These are phyloP conservation scores for Kazachstania taianensis DNA, from an alignment of 805 yeast species.

Conservation along the genomic window DNA sequence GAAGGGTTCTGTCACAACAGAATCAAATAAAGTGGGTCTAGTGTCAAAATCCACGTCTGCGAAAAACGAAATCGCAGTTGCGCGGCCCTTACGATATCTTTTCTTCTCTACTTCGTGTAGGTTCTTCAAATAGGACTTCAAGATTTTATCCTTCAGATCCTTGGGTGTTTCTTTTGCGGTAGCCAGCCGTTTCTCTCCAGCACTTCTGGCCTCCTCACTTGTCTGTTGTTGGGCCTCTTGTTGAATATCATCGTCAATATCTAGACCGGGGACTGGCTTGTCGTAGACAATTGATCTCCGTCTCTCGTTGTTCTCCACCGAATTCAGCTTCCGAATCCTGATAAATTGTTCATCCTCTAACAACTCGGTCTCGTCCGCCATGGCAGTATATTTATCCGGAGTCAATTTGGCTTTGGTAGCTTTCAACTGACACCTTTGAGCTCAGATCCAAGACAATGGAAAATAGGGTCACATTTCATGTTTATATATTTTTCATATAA, in stretches of 20 bases:
- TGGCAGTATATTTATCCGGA: no score
- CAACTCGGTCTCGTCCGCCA: slow-evolving; percentile 8
- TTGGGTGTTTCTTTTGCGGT: neutral
- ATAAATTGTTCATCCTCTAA: slow-evolving; percentile 19
- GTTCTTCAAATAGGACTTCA: slow-evolving; percentile 8
- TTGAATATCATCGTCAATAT: neutral
- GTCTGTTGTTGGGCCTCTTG: no score
- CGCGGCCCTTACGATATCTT: slow-evolving; percentile 5
- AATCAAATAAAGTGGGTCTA: slow-evolving; percentile 43
- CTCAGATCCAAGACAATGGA: no score
- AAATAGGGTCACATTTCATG: no score
- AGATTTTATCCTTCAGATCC: slow-evolving; percentile 3
- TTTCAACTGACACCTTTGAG: no score
- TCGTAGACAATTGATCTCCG: slow-evolving; percentile 12
- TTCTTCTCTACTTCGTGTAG: slow-evolving; percentile 8
- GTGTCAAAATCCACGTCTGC: slow-evolving; percentile 41
- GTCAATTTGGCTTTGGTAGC: no score
- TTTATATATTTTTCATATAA: no score
- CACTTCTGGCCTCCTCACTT: neutral
- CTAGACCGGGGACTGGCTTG: slow-evolving; percentile 3
- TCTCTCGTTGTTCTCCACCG: slow-evolving; percentile 9
- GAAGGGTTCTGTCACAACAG: slow-evolving; percentile 27
- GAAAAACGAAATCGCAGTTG: slow-evolving; percentile 36
- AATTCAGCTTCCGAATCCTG: slow-evolving; percentile 19
- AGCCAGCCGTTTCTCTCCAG: neutral